phyloP scores from a whole-genome alignment of 345 rosid genomes.

The Arabidopsis thaliana region TAIR10.1 NC_003076.8:3787501-3788000 shows the following conservation, averaged over 20 bases:
- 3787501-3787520: slow-evolving; percentile 23
- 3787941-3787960: neutral
- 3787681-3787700: neutral
- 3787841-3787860: neutral
- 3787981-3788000: slow-evolving; percentile 10
- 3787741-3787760: neutral
- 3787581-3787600: neutral
- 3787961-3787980: neutral
- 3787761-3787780: neutral
- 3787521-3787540: slow-evolving; percentile 18
- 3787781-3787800: neutral
- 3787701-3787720: slow-evolving; percentile 5
- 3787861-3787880: neutral
- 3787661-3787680: neutral
- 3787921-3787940: neutral
- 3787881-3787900: slow-evolving; percentile 3
- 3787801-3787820: neutral
- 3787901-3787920: slow-evolving; percentile 1
- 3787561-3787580: slow-evolving; percentile 2
- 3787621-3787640: neutral
- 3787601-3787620: slow-evolving; percentile 18
- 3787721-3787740: neutral
- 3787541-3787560: slow-evolving; percentile 39
- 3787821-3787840: neutral
- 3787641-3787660: neutral